Conservation (phyloP, 768 basidiomycete genomes). For the Suillus lakei region DNA sequence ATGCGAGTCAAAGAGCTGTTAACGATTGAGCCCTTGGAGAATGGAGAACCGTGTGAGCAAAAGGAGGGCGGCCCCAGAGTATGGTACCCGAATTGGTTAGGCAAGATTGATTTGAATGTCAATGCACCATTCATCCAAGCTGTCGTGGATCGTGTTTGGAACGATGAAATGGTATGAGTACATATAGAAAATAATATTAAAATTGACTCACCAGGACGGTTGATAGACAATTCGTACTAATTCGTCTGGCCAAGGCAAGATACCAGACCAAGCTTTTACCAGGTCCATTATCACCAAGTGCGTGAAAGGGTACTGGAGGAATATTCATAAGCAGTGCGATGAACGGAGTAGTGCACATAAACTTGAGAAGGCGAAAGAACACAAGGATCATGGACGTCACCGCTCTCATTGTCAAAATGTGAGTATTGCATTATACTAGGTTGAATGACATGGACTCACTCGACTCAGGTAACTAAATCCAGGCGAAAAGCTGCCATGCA, state of each 20-base stretch:
- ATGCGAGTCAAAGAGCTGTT: not conserved
- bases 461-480: not conserved
- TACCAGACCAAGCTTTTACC: not conserved
- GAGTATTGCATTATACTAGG: not conserved
- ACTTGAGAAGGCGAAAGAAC: not conserved
- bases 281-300: not conserved
- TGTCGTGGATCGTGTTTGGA: no score
- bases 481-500: slow-evolving; percentile 1
- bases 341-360: not conserved
- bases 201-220: no score
- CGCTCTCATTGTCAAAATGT: not conserved
- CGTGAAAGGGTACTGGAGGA: slow-evolving; percentile 1
- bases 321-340: not conserved
- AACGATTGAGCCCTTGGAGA: no score
- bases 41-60: no score
- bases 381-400: not conserved
- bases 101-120: no score
- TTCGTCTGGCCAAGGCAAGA: slow-evolving; percentile 4
- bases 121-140: no score
- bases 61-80: no score
- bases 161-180: no score
- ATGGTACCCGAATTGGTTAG: no score
- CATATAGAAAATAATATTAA: no score
- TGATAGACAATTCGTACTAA: no score
- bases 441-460: no score